Conservation (phyloP, 2,329 filamentous ascomycete species). For the Xylaria sp. region DNA sequence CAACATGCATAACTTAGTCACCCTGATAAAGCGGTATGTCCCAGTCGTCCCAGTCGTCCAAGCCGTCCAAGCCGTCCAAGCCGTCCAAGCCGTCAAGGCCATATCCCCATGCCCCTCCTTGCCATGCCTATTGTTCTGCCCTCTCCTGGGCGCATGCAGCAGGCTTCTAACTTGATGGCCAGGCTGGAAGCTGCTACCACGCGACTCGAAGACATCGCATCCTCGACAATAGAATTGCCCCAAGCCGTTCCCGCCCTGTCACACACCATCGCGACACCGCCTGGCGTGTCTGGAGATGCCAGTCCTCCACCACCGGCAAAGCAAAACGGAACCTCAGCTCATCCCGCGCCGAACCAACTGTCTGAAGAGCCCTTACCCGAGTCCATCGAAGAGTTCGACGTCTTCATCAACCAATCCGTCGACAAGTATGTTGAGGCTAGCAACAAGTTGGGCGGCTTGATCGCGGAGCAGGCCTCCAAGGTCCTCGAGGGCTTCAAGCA, state of each 20-base stretch:
- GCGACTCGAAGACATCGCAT: constrained; percentile 92
- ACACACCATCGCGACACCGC: constrained; percentile 42
- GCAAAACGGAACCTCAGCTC: constrained; percentile 40
- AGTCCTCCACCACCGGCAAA: constrained; percentile 49
- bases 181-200: constrained; percentile 98
- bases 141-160: constrained; percentile 12
- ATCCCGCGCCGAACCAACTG: constrained; percentile 40
- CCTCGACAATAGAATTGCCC: constrained; percentile 66
- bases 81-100: constrained; percentile 4
- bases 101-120: background rate
- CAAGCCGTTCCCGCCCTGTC: constrained; percentile 52
- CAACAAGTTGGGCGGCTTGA: constrained; percentile 73
- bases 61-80: constrained; percentile 2
- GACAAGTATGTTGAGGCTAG: constrained; percentile 78
- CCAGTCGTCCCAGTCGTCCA: constrained; percentile 9
- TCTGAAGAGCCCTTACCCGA: constrained; percentile 66
- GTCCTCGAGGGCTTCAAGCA: constrained; percentile 72
- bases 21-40: constrained; percentile 93
- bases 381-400: constrained; percentile 86
- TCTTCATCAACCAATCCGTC: constrained; percentile 73
- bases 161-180: constrained; percentile 50
- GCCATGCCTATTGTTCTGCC: constrained; percentile 25
- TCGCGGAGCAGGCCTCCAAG: constrained; percentile 72
- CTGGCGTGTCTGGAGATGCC: constrained; percentile 38
- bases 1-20: constrained; percentile 96